Percentiles rank a stretch among this genome's conserved stretches.
These are phyloP conservation scores for Skeletonema grethae DNA, from an alignment of 108 stramenopile genomes.

Conservation along the genomic window DNA sequence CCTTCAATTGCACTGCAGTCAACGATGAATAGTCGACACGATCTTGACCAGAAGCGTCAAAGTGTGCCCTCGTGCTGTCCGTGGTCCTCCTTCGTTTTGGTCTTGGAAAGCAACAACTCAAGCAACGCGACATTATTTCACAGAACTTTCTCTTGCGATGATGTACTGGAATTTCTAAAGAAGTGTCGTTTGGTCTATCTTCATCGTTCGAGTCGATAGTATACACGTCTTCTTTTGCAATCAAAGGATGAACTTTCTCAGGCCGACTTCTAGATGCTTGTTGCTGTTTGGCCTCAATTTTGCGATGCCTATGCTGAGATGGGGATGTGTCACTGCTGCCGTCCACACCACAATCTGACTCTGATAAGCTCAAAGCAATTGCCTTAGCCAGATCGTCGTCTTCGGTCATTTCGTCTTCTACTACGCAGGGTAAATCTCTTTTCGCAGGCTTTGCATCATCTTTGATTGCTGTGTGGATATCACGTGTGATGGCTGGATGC, in stretches of 20 bases:
- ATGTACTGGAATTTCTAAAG: not conserved
- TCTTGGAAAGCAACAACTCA: slow-evolving; percentile 31
- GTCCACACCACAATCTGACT: not conserved
- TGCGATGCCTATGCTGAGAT: not conserved
- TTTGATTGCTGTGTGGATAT: not conserved
- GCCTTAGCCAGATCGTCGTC: not conserved
- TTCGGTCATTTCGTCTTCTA: not conserved
- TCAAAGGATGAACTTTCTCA: not conserved
- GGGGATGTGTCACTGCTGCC: not conserved
- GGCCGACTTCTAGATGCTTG: not conserved
- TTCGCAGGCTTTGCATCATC: not conserved
- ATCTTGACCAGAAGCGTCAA: not conserved
- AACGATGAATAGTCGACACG: not conserved
- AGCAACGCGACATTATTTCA: slow-evolving; percentile 18
- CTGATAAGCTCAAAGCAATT: slow-evolving; percentile 1
- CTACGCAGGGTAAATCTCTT: too few relatives aligned
- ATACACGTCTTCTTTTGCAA: not conserved
- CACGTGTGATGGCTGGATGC: not conserved
- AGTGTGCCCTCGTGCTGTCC: not conserved
- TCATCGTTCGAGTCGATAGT: not conserved
- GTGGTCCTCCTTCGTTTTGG: slow-evolving; percentile 19
- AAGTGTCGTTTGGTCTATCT: not conserved
- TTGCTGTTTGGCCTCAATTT: not conserved
- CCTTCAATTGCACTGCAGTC: not conserved
- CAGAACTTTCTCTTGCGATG: slow-evolving; percentile 27